Base-by-base conservation (phyloP, 805 yeast genomes). In the Kuraishia piskuri region DNA sequence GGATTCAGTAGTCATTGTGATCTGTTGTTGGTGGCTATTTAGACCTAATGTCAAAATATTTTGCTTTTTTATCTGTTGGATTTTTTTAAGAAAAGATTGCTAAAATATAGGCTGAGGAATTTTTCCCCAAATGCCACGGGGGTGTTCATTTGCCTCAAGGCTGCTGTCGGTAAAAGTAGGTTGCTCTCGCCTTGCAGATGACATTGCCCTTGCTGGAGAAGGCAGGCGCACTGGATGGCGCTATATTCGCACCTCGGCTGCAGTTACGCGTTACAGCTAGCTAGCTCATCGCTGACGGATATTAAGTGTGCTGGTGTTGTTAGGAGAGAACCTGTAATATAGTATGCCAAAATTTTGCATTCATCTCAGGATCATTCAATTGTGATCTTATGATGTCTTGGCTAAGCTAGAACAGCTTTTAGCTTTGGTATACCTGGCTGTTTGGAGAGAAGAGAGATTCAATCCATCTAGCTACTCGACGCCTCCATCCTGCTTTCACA, bases 1-100 rank as follows among this genome's bases (percentile, higher is more conserved):
- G 19, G 57, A 54, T 53, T 58, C 59, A 36, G 53, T 40, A 22
- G 56, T 56, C 57, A 52, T 58, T 31, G 40, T 31, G 14, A 31
- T 31, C 7, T 31, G 22, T 17, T 44, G 47, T 44, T 8, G 7
- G 17, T 10, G 3, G 40, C 40, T 12, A 31, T 12, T 31, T 14
- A 5, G 10, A 25, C 10, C 14, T 8, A 31, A 31, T 12, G 14
- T 8, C 17, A 4, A 3, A 10, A 31, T 31, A n/a, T 31, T 12
- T 31, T 31, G 9, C n/a, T 8, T 31, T n/a, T 3, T 3, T 31
- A 10, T 31, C 14, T 12, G 14, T 12, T 31, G n/a, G n/a, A 31
- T 8, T 25, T 25, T 25, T 25, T 31, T 6, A n/a, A 31, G 8
- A 31, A 31, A 12, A 31, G 14, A 31, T 31, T 12, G 40, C 9